Conservation (phyloP, 2,329 filamentous ascomycete genomes). For the Colletotrichum salicis region DNA sequence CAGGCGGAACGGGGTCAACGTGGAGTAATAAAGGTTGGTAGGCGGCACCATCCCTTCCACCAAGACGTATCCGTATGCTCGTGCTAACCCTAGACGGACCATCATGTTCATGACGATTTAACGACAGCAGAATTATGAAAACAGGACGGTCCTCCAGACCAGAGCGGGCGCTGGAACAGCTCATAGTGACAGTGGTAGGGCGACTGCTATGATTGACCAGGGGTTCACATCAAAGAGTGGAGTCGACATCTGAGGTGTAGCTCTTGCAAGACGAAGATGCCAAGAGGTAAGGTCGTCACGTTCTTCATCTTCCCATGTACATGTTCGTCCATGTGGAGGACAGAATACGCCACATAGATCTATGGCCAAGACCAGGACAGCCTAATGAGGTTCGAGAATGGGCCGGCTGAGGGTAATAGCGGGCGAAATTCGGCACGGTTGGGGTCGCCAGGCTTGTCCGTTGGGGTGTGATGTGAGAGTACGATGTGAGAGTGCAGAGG, state of each 20-base stretch:
- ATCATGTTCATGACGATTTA: not conserved
- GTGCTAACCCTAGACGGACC: not conserved
- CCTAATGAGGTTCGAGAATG: conserved; percentile 20
- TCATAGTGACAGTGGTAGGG: not conserved
- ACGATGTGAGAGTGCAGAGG: not conserved
- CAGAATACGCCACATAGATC: conserved; percentile 3
- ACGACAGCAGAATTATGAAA: not conserved
- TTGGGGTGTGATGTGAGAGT: too few species aligned
- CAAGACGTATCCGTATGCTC: not conserved
- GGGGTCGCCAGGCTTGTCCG: not conserved
- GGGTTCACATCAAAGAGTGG: conserved; percentile 26
- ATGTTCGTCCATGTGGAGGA: not conserved
- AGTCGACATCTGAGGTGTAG: conserved; percentile 23
- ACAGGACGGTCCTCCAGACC: not conserved
- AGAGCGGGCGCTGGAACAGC: conserved; percentile 5
- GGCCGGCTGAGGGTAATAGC: conserved; percentile 13
- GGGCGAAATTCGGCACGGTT: not conserved
- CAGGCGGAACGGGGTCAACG: not conserved
- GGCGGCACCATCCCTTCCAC: not conserved
- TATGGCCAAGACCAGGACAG: conserved; percentile 25
- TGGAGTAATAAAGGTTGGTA: not conserved
- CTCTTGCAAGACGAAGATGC: conserved; percentile 13
- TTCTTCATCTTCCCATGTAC: not conserved
- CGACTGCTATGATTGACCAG: conserved; percentile 29
- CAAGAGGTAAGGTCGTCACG: conserved; percentile 8